Percentiles rank a stretch among this genome's conserved stretches.
These are phyloP conservation scores for Mollisia scopiformis DNA, from an alignment of 2,329 filamentous ascomycete species.

Conservation along the genomic window DNA sequence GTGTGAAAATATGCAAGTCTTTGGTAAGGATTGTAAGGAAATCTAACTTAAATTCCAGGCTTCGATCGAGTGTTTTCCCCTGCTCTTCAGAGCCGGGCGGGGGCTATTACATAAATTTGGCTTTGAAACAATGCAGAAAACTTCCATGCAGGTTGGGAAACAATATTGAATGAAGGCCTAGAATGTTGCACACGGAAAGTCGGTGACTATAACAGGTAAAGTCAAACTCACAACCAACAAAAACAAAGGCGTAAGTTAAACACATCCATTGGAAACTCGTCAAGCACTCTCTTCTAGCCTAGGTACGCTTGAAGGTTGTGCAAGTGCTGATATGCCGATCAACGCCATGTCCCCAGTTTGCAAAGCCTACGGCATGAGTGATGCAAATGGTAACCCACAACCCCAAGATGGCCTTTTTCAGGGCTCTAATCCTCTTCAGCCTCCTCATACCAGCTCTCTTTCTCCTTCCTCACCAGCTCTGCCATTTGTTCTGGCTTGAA, in stretches of 20 bases:
- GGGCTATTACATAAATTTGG: too few species aligned
- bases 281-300: background rate
- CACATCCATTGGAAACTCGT: background rate
- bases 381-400: too few species aligned
- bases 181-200: background rate
- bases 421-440: constrained; percentile 38
- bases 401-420: too few species aligned
- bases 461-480: constrained; percentile 73
- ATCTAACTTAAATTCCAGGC: too few species aligned
- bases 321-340: background rate
- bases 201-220: background rate
- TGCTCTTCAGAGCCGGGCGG: too few species aligned
- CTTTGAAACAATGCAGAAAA: too few species aligned
- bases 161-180: too few species aligned
- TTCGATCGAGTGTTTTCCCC: too few species aligned
- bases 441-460: constrained; percentile 79
- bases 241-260: background rate
- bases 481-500: constrained; percentile 77
- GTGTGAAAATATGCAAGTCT: too few species aligned
- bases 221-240: background rate
- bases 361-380: too few species aligned
- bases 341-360: background rate
- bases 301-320: background rate
- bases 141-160: too few species aligned
- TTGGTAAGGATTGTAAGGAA: too few species aligned